Evolutionary conservation across 306 rosid genomes (phyloP).

Genomic region (Lathyrus oleraceus): DNA sequence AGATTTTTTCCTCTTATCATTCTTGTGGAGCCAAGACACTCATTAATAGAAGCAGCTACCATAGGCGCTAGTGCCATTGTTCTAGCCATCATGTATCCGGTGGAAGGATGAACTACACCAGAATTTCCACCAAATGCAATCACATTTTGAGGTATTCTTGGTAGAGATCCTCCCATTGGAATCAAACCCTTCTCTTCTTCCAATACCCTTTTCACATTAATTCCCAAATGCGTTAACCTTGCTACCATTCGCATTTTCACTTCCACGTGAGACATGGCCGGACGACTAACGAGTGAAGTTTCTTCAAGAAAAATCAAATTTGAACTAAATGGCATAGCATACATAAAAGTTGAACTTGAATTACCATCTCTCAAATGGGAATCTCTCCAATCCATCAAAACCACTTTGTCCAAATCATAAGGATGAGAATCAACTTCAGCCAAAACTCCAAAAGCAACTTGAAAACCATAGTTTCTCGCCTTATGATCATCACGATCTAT

Average conservation of each 20-base stretch:
- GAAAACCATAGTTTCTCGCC: slow-evolving; percentile 60
- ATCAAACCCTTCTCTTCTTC: slow-evolving; percentile 87
- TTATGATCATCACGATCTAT: slow-evolving; percentile 43
- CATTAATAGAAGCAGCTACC: slow-evolving; percentile 55
- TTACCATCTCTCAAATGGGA: slow-evolving; percentile 61
- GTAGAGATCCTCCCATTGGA: slow-evolving; percentile 94
- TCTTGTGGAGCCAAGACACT: slow-evolving; percentile 77
- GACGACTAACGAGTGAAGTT: slow-evolving; percentile 80
- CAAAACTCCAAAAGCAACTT: slow-evolving; percentile 78
- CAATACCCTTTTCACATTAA: slow-evolving; percentile 57
- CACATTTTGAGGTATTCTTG: slow-evolving; percentile 61
- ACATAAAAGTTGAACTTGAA: slow-evolving; percentile 71
- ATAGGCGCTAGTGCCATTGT: slow-evolving; percentile 60
- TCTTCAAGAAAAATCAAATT: slow-evolving; percentile 75
- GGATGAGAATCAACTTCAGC: slow-evolving; percentile 82
- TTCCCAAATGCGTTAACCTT: slow-evolving; percentile 73
- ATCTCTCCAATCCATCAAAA: slow-evolving; percentile 60
- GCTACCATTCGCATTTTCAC: slow-evolving; percentile 78
- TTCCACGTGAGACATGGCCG: slow-evolving; percentile 55
- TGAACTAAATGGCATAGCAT: slow-evolving; percentile 90
- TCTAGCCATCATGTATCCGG: slow-evolving; percentile 77
- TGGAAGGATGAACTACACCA: slow-evolving; percentile 83
- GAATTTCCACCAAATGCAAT: slow-evolving; percentile 72
- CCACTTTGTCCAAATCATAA: slow-evolving; percentile 75
- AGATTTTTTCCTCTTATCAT: slow-evolving; percentile 69